These are phyloP conservation scores for Lactarius tabidus DNA, from an alignment of 768 basidiomycete species.

Conservation along the genomic window DNA sequence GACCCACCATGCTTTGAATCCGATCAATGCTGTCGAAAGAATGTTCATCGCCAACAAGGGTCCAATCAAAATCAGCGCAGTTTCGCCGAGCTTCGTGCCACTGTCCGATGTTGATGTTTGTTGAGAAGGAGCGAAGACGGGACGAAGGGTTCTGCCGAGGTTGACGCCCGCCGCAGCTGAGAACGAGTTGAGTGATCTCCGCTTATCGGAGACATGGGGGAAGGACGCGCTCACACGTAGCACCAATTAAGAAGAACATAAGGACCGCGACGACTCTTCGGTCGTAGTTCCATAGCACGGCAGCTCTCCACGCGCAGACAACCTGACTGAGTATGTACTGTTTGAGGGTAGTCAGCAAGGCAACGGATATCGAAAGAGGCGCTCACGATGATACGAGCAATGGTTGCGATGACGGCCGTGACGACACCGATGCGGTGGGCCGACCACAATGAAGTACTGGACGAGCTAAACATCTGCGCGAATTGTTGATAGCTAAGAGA, in stretches of 20 bases:
- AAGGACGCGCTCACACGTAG: background rate
- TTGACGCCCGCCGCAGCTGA: conserved; percentile 3
- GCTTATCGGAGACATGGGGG: background rate
- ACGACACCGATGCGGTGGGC: background rate
- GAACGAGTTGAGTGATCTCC: background rate
- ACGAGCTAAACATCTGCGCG: background rate
- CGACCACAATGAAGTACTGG: conserved; percentile 4
- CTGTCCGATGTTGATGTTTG: background rate
- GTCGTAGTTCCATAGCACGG: conserved; percentile 19
- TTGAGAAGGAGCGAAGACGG: background rate
- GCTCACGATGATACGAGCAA: conserved; percentile 8
- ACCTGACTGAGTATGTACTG: conserved; percentile 11
- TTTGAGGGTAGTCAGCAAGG: background rate
- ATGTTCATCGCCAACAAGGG: conserved; percentile 14
- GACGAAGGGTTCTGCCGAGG: conserved; percentile 4
- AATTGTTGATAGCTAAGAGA: conserved; percentile 10
- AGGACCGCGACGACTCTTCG: conserved; percentile 8
- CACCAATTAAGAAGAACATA: conserved; percentile 8
- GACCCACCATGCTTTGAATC: conserved; percentile 14
- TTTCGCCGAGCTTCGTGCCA: background rate
- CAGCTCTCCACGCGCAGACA: conserved; percentile 20
- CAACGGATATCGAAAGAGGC: background rate
- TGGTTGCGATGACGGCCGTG: conserved; percentile 5
- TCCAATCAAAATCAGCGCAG: conserved; percentile 11
- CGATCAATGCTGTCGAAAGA: conserved; percentile 14